These are phyloP conservation scores for Rhynchosporium secalis DNA, from an alignment of 2,329 filamentous ascomycete species.

Conservation along the genomic window DNA sequence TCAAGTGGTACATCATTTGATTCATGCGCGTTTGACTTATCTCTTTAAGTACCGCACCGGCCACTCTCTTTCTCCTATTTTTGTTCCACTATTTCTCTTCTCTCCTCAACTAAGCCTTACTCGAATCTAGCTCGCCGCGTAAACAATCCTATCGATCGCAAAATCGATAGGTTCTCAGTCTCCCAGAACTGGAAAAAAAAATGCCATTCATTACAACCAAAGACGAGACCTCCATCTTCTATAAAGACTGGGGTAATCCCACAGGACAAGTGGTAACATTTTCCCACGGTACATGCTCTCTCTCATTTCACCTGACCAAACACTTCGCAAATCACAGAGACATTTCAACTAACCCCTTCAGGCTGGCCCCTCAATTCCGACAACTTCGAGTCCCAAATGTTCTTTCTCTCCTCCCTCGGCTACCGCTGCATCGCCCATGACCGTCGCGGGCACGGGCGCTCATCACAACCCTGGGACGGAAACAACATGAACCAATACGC, in stretches of 20 bases:
- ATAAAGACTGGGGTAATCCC: conserved; percentile 47
- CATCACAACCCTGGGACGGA: conserved; percentile 44
- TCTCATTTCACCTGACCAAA: neutral
- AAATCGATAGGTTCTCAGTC: neutral
- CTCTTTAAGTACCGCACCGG: no score
- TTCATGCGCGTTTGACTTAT: no score
- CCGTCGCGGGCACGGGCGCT: conserved; percentile 44
- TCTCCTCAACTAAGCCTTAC: no score
- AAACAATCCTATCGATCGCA: neutral
- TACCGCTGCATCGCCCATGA: conserved; percentile 44
- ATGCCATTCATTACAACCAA: conserved; percentile 43
- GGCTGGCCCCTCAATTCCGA: conserved; percentile 44
- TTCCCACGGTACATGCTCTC: conserved; percentile 37
- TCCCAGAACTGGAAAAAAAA: neutral
- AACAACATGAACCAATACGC: conserved; percentile 45
- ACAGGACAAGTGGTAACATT: conserved; percentile 41
- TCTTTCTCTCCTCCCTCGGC: conserved; percentile 42
- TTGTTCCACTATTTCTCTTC: no score
- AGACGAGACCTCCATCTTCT: conserved; percentile 44
- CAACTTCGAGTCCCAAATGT: conserved; percentile 45
- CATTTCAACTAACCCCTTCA: neutral
- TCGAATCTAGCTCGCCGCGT: neutral
- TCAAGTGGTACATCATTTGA: no score
- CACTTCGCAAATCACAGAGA: no score
- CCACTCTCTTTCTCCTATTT: no score